Base-by-base conservation (phyloP, 116 monocot genomes). In the Dioscorea cayenensis region DNA sequence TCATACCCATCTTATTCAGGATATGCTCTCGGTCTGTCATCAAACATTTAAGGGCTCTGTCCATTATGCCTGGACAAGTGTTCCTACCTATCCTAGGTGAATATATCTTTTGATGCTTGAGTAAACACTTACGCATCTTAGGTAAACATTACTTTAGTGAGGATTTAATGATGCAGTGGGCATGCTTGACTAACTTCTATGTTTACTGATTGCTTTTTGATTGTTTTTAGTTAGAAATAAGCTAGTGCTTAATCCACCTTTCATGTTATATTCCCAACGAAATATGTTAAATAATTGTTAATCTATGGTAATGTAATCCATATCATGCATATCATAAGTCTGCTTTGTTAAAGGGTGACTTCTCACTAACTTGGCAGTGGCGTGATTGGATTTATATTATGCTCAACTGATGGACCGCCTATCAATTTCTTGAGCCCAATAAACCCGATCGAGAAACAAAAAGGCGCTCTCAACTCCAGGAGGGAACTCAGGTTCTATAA, bases 71-170 rank as follows among this genome's bases (percentile, higher is more conserved):
- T 99, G 94, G 94, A 89, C 99, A 49, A 99, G 84, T 76, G 99
- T 99, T 76, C 99, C 94, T 68, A 99, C 99, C 27, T 99, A 99
- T 69, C 99, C 99, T 52, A 99, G 99, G 99, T 94, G 76, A 43
- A 23, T 69, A 51, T 17, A 2, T 51, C 17, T 51, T 51, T 51
- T 51, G 7, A 11, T 51, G 11, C 51, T 51, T 11, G 32, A 32
- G 32, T 32, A 32, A 32, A 1, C 32, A 0, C 99, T 91, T 68
- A 99, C 99, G 22, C 94, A 99, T 69, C 99, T 94, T 52, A 99
- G 99, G 99, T 43, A 43, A 43, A 43, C 43, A 43, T 43, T 43
- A 6, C 43, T 43, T 43, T 6, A 12, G 43, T 43, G 6, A 43
- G 43, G 6, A 43, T 43, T 43, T 43, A 43, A 43, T 43, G 43